phyloP scores from a whole-genome alignment of 2,329 filamentous ascomycete genomes.

The Cladobotryum mycophilum region DNA sequence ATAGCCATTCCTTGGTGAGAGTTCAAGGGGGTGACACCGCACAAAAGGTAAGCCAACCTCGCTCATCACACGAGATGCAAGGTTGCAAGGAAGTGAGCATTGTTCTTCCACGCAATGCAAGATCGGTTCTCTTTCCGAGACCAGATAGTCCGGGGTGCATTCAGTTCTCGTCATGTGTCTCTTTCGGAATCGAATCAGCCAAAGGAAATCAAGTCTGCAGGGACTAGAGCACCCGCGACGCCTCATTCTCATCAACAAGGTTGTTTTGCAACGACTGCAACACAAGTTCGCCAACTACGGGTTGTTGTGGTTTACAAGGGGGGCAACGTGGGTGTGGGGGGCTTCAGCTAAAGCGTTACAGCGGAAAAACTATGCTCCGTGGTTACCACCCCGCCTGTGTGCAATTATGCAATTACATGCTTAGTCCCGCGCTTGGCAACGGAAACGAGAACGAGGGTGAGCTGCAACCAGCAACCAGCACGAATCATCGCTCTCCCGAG shows the following conservation, averaged over 20 bases:
- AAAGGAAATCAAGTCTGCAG: not conserved
- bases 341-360: not conserved
- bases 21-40: too few relatives aligned
- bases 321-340: too few relatives aligned
- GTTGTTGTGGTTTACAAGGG: too few relatives aligned
- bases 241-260: too few relatives aligned
- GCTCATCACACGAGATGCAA: not conserved
- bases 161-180: constrained; percentile 6
- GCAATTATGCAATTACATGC: too few relatives aligned
- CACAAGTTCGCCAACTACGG: too few relatives aligned
- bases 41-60: too few relatives aligned
- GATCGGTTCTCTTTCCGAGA: not conserved
- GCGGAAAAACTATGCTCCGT: not conserved
- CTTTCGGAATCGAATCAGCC: not conserved
- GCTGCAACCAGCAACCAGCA: not conserved
- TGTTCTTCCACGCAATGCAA: not conserved
- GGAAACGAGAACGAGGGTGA: not conserved
- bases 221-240: not conserved
- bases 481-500: not conserved
- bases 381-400: not conserved
- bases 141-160: constrained; percentile 5
- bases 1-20: too few relatives aligned
- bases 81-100: not conserved
- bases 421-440: not conserved
- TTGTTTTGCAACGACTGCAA: too few relatives aligned